A percentile compares a stretch with the other conserved stretches of the same genome.
Evolutionary conservation across 2,329 filamentous ascomycete species (phyloP).

Genomic region (Hypocreales sp.): DNA sequence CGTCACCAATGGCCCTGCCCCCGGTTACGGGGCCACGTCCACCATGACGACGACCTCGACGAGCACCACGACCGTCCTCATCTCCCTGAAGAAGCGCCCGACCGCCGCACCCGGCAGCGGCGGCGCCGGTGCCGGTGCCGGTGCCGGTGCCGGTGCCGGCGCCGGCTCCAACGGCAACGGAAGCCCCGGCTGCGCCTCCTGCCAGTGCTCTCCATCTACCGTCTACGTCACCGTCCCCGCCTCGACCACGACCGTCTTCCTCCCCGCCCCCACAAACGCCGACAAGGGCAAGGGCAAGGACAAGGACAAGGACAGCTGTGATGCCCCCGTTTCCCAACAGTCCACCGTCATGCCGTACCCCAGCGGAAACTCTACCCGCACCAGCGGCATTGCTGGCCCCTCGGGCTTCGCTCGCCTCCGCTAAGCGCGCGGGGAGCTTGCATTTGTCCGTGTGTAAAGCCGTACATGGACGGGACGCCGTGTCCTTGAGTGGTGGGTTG

Average conservation of each 20-base stretch:
- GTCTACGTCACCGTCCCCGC: conserved; percentile 19
- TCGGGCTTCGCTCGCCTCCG: conserved; percentile 19
- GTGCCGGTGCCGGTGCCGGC: conserved; percentile 2
- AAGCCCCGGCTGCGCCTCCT: conserved; percentile 14
- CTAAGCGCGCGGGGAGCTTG: no score
- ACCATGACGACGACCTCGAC: conserved; percentile 22
- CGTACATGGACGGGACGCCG: no score
- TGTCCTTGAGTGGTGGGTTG: no score
- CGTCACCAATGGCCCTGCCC: conserved; percentile 1
- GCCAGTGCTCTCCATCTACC: no score
- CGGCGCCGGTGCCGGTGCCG: conserved; percentile 5
- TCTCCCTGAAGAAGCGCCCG: conserved; percentile 3
- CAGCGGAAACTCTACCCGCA: conserved; percentile 18
- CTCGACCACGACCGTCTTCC: conserved; percentile 5
- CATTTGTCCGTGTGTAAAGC: no score
- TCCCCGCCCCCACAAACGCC: conserved; percentile 6
- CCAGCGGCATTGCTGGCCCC: conserved; percentile 16
- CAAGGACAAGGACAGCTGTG: no score
- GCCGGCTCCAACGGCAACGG: conserved; percentile 9
- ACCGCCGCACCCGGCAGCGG: neutral
- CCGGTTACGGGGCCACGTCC: conserved; percentile 16
- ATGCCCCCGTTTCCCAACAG: conserved; percentile 10
- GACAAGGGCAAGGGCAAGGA: no score
- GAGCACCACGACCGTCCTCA: conserved; percentile 18
- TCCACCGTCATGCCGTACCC: conserved; percentile 25